Percentiles rank a stretch among this genome's conserved stretches.
These are phyloP conservation scores for Prunus campanulata DNA, from an alignment of 306 rosid genomes.

Conservation along the genomic window DNA sequence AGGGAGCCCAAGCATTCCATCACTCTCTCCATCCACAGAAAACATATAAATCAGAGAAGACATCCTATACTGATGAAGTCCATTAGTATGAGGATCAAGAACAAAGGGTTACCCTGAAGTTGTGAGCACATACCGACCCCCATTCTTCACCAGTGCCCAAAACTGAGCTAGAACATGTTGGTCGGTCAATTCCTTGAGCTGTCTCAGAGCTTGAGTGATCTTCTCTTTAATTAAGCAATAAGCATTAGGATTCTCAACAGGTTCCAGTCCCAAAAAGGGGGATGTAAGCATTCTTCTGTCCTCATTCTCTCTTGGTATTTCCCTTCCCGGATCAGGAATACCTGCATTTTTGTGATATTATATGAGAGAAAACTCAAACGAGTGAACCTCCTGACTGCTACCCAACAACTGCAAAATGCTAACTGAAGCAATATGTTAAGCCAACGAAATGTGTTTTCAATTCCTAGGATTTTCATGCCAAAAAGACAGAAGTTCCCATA, in stretches of 20 bases:
- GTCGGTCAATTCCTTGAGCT: slow-evolving; percentile 64
- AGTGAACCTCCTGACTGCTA: slow-evolving; percentile 7
- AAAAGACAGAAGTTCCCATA: not conserved
- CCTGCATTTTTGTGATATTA: slow-evolving; percentile 39
- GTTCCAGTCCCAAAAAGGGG: slow-evolving; percentile 33
- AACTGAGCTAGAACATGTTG: slow-evolving; percentile 79
- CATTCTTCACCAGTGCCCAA: slow-evolving; percentile 80
- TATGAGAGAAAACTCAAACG: slow-evolving; percentile 27
- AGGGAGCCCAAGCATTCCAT: slow-evolving; percentile 66
- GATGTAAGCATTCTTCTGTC: slow-evolving; percentile 31
- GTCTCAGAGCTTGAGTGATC: slow-evolving; percentile 79
- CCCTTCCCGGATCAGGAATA: slow-evolving; percentile 39
- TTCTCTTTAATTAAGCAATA: slow-evolving; percentile 64
- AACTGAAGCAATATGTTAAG: not conserved
- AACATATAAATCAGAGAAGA: slow-evolving; percentile 58
- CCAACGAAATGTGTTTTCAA: not conserved
- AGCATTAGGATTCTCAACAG: slow-evolving; percentile 46
- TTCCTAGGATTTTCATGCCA: not conserved
- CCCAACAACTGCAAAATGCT: not conserved
- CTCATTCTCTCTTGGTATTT: slow-evolving; percentile 44
- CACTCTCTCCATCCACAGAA: slow-evolving; percentile 59
- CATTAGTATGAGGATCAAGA: slow-evolving; percentile 59
- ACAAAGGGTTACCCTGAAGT: slow-evolving; percentile 90
- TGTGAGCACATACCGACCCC: slow-evolving; percentile 54
- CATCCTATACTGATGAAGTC: slow-evolving; percentile 76